Conservation (phyloP, 352 stramenopile genomes). For the Phytophthora aleatoria region DNA sequence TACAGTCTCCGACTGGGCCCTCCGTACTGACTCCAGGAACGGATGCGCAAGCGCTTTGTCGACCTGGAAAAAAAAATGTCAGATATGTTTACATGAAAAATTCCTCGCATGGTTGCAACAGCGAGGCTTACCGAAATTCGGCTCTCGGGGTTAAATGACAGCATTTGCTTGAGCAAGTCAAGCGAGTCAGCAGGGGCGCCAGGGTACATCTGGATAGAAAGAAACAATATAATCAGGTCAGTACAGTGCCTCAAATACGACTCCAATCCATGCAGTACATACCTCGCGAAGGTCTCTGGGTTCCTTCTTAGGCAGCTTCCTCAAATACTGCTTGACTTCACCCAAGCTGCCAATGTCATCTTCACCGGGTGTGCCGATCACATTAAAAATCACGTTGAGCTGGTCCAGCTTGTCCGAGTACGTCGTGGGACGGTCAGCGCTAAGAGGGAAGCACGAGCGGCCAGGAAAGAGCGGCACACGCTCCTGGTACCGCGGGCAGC, state of each 20-base stretch:
- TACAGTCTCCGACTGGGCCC: constrained; percentile 71
- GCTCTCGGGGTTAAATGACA: constrained; percentile 80
- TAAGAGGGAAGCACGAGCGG: constrained; percentile 87
- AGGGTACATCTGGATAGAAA: constrained; percentile 66
- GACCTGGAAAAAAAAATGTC: constrained; percentile 45
- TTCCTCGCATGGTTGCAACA: neutral
- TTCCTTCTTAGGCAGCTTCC: constrained; percentile 86
- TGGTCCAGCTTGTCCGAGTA: constrained; percentile 92
- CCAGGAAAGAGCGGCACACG: constrained; percentile 85
- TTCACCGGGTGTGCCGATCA: constrained; percentile 93
- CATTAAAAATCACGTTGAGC: constrained; percentile 96
- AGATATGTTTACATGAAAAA: constrained; percentile 5
- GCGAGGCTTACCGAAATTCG: constrained; percentile 71
- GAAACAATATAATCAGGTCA: constrained; percentile 14
- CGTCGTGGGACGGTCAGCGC: constrained; percentile 78
- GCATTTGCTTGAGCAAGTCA: constrained; percentile 87
- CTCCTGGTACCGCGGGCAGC: constrained; percentile 85
- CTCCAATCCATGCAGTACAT: constrained; percentile 6
- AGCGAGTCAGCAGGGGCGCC: constrained; percentile 79
- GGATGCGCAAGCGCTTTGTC: constrained; percentile 84
- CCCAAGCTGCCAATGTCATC: constrained; percentile 85
- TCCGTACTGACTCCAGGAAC: constrained; percentile 82
- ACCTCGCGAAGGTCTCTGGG: constrained; percentile 75
- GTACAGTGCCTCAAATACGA: neutral
- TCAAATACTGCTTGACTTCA: constrained; percentile 88